phyloP scores from a whole-genome alignment of 352 stramenopile genomes.

The Globisporangium ultimum region DNA sequence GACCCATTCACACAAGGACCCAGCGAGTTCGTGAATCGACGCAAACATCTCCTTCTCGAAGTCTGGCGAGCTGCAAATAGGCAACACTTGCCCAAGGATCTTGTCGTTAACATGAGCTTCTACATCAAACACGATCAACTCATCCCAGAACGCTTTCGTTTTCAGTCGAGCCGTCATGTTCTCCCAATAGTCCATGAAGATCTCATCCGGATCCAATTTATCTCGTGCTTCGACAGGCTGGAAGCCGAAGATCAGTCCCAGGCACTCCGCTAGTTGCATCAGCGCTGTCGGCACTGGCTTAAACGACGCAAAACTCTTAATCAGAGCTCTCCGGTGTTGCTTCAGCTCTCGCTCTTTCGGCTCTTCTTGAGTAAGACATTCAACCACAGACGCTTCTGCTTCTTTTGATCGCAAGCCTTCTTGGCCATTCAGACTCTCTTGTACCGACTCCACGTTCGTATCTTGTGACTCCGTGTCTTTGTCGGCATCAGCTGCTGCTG shows the following conservation, averaged over 20 bases:
- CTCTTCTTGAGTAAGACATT: not conserved
- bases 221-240: constrained; percentile 52
- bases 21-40: constrained; percentile 48
- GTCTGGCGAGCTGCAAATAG: constrained; percentile 55
- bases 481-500: not conserved
- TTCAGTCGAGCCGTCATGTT: constrained; percentile 31
- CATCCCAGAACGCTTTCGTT: constrained; percentile 43
- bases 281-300: constrained; percentile 42
- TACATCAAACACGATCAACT: constrained; percentile 42
- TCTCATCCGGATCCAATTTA: constrained; percentile 67
- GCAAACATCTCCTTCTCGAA: constrained; percentile 54
- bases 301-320: constrained; percentile 39
- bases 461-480: not conserved
- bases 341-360: not conserved
- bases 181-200: constrained; percentile 76
- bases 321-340: constrained; percentile 17
- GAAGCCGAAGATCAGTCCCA: constrained; percentile 65
- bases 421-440: not conserved
- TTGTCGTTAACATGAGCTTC: constrained; percentile 33
- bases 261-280: constrained; percentile 61
- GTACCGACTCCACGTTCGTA: not conserved
- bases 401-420: not conserved
- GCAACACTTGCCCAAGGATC: constrained; percentile 49
- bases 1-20: constrained; percentile 62
- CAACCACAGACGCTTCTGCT: not conserved